A percentile compares a stretch with the other conserved stretches of the same genome.
Conservation (phyloP, 768 basidiomycete species). For the Trametopsis cervina region DNA sequence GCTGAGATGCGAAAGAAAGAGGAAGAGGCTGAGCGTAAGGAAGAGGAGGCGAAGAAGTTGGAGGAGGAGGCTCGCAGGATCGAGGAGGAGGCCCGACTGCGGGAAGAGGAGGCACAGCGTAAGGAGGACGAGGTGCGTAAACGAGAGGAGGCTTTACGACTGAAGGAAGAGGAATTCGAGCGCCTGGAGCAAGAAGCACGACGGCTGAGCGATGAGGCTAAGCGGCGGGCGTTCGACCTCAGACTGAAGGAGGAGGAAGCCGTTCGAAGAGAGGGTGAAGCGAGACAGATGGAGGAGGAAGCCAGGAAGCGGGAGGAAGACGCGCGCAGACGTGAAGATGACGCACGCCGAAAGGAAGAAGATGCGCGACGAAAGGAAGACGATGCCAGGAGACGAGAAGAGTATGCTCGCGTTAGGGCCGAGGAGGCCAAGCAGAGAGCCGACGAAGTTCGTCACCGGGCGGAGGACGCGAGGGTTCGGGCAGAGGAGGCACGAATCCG, state of each 20-base stretch:
- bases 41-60: constrained; percentile 22
- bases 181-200: constrained; percentile 25
- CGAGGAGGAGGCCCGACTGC: constrained; percentile 13
- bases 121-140: constrained; percentile 24
- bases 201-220: constrained; percentile 26
- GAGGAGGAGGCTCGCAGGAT: constrained; percentile 28
- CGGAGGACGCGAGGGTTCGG: constrained; percentile 22
- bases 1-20: constrained; percentile 21
- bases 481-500: constrained; percentile 15
- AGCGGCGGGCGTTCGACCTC: constrained; percentile 21
- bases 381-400: constrained; percentile 25
- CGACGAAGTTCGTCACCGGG: constrained; percentile 20
- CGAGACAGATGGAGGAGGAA: constrained; percentile 24
- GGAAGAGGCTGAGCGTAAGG: constrained; percentile 26
- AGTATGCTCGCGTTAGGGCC: constrained; percentile 24
- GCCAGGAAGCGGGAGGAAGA: constrained; percentile 31
- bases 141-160: constrained; percentile 27
- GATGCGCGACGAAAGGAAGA: constrained; percentile 23
- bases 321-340: constrained; percentile 21
- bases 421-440: constrained; percentile 17
- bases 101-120: constrained; percentile 17
- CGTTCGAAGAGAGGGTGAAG: constrained; percentile 18
- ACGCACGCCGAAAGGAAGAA: constrained; percentile 17
- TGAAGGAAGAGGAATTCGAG: constrained; percentile 27
- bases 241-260: constrained; percentile 27